phyloP scores from a whole-genome alignment of 192 early-diverging fungal genomes.

The Phlyctochytrium bullatum region DNA sequence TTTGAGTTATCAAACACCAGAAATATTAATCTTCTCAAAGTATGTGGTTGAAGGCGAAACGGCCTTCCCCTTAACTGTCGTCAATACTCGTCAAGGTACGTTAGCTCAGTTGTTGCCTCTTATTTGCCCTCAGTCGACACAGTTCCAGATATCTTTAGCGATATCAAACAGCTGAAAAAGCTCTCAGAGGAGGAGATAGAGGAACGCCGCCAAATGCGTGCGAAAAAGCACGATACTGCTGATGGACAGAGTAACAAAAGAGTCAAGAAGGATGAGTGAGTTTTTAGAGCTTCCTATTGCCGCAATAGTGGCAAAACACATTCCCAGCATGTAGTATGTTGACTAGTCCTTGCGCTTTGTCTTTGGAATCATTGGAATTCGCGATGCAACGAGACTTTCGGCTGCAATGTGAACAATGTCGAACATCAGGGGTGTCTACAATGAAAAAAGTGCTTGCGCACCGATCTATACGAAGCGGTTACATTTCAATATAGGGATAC shows the following conservation, averaged over 20 bases:
- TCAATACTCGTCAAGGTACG: neutral
- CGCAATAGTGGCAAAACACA: conserved; percentile 27
- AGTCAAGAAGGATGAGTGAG: neutral
- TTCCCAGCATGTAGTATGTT: too few species aligned
- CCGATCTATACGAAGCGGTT: conserved; percentile 7
- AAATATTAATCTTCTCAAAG: too few species aligned
- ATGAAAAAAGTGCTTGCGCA: conserved; percentile 21
- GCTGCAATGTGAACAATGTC: too few species aligned
- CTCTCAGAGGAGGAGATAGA: conserved; percentile 14
- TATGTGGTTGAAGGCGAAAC: too few species aligned
- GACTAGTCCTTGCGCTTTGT: too few species aligned
- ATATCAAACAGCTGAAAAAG: conserved; percentile 17
- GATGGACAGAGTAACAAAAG: neutral
- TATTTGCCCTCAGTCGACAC: neutral
- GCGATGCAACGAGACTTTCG: too few species aligned
- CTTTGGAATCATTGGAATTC: too few species aligned
- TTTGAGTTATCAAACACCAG: too few species aligned
- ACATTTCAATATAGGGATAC: neutral
- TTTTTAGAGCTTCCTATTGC: conserved; percentile 5
- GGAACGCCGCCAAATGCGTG: neutral
- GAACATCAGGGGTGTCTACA: conserved; percentile 18
- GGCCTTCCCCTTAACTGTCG: too few species aligned
- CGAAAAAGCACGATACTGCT: neutral
- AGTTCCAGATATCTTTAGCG: neutral
- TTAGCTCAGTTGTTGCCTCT: neutral